Evolutionary conservation across 257 asterid species (phyloP), one percentile per base, ranked within the genome.

Genomic region (Forsythia suspensa): DNA sequence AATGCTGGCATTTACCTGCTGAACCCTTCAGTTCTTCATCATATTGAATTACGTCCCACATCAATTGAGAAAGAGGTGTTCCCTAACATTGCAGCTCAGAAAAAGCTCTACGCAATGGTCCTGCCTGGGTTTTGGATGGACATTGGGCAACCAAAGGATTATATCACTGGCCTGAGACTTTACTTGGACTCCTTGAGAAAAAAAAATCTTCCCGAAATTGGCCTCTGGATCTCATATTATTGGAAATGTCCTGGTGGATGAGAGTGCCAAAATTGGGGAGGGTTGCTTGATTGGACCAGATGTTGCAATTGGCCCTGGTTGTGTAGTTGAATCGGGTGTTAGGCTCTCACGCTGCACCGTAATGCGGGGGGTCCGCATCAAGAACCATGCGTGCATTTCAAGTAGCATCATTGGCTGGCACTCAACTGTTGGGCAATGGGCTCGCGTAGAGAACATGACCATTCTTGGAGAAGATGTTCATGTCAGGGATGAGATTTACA

Each of bases 91-190:
- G 96, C 97, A 6, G 82, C 89, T 0, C 92, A 78, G 81, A 92
- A 91, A 75, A 86, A 85, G 77, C 90, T 94, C 29, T 88, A 79
- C 8, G 98, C 96, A 0, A 94, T 94, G 98, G 94, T 94, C 68
- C 81, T 94, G 34, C 92, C 98, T 0, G 97, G 97, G 7, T 94
- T 94, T 75, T 92, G 97, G 98, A 94, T 94, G 98, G 98, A 95
- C 94, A 87, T 95, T 20, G 99, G 97, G 24, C 99, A 95, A 84
- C 99, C 98, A 2, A 88, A 88, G 84, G 98, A 94, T 48, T 94
- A 94, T 88, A 94, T 92, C 51, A 84, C 90, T 5, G 98, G 97
- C 76, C 85, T 92, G 75, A 80, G 93, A 77, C 88, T 94, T 74
- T 94, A 90, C 85, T 75, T 94, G 15, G 94, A 86, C 59, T 94